Evolutionary conservation across 2,329 filamentous ascomycete genomes (phyloP).

Genomic region (Ophiobolus disseminans): DNA sequence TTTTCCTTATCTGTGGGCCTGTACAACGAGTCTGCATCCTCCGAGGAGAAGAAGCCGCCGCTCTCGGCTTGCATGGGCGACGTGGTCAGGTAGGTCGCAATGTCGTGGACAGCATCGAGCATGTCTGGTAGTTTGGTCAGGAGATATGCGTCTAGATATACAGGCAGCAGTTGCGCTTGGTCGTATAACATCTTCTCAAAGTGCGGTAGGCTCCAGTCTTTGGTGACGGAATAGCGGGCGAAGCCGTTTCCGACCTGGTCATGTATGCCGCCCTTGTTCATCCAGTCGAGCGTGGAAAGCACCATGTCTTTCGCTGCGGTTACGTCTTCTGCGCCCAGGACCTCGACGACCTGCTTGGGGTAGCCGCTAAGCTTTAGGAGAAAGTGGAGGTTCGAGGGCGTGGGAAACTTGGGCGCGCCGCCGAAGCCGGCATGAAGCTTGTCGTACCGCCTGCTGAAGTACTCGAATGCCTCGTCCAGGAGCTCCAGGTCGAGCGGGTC

Average conservation of each 20-base stretch:
- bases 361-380: conserved; percentile 77
- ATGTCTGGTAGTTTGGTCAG: conserved; percentile 73
- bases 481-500: conserved; percentile 87
- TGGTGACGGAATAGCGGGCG: conserved; percentile 85
- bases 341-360: conserved; percentile 75
- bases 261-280: conserved; percentile 74
- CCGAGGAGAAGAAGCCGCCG: conserved; percentile 85
- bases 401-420: conserved; percentile 84
- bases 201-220: conserved; percentile 91
- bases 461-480: conserved; percentile 83
- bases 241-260: conserved; percentile 82
- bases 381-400: conserved; percentile 83
- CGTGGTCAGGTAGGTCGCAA: conserved; percentile 84
- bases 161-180: conserved; percentile 81
- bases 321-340: conserved; percentile 85
- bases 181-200: conserved; percentile 98
- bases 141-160: conserved; percentile 88
- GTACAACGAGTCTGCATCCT: conserved; percentile 86
- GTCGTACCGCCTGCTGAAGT: conserved; percentile 36
- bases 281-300: conserved; percentile 77
- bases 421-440: conserved; percentile 66
- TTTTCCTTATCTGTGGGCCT: conserved; percentile 78
- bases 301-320: conserved; percentile 78
- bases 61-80: conserved; percentile 69
- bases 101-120: conserved; percentile 77